Evolutionary conservation across 495 filamentous ascomycete species (phyloP), one percentile per base, ranked within the genome.

Genomic region (Venustampulla echinocandica): DNA sequence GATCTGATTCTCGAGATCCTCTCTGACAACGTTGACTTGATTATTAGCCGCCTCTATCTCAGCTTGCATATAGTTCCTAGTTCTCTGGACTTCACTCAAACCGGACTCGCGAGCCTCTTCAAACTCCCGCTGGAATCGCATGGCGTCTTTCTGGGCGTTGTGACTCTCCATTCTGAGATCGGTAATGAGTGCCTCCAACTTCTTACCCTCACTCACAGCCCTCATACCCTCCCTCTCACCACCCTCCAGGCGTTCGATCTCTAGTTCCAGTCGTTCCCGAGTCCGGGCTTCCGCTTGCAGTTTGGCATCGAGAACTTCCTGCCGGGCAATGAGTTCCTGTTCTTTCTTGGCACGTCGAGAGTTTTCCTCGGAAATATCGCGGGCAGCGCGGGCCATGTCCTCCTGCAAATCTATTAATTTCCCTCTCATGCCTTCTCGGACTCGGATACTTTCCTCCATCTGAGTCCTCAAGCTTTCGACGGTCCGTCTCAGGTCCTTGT

Each of bases 371-470:
- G 79, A 77, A 44, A 95, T 79, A 42, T 93, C 82, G 34, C 74
- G 71, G 44, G 82, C 80, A n/a, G 85, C 79, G 42, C 66, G 69
- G 10, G 79, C 75, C 82, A 97, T 87, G 45, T 95, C 85, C 53
- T 84, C 75, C 65, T 95, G 88, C 38, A 97, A 65, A 43, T 72
- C 74, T 53, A 88, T 77, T 56, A 95, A 82, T 60, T 89, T 90
- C 57, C 73, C 70, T 51, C 85, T 79, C 67, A 94, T 82, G 55
- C 69, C 75, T 53, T 89, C 84, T 42, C 87, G 80, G 50, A 84
- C 74, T 50, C 79, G 75, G 60, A 85, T 78, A 61, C 81, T 86
- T 63, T 96, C 90, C 64, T 94, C 81, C 41, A 94, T 77, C 56
- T 95, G 86, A 32, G 46, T 55, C 49, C 53, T 58, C 27, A 61